Percentiles rank a stretch among this genome's conserved stretches.
These are phyloP conservation scores for Miscanthus lutarioriparius DNA, from an alignment of 176 grass and related monocot genomes.

Conservation along the genomic window DNA sequence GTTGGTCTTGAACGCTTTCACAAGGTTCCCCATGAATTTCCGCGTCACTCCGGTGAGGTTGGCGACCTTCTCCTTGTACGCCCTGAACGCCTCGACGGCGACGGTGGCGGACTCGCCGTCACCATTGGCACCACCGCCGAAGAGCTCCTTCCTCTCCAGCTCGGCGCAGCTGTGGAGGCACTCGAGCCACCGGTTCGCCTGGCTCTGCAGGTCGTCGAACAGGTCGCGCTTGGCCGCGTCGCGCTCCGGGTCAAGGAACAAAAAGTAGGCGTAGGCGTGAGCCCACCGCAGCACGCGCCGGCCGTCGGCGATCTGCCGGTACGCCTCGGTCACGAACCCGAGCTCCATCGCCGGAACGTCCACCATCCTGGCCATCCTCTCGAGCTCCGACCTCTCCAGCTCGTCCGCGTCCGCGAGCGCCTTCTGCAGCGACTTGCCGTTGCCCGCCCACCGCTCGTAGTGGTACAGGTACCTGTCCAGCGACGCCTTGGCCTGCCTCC, in stretches of 20 bases:
- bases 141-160: neutral
- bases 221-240: neutral
- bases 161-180: slow-evolving; percentile 14
- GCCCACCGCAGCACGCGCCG: slow-evolving; percentile 18
- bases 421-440: neutral
- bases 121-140: neutral
- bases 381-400: neutral
- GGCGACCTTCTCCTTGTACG: neutral
- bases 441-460: slow-evolving; percentile 43
- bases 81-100: too few relatives aligned
- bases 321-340: neutral
- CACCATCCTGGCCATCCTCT: neutral
- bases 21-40: neutral
- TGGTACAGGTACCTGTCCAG: slow-evolving; percentile 33
- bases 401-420: neutral
- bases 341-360: neutral
- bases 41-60: neutral
- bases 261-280: neutral
- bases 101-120: neutral
- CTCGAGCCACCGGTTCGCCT: slow-evolving; percentile 19
- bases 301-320: neutral
- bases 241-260: neutral
- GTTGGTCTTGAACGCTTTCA: slow-evolving; percentile 15
- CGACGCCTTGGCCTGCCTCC: slow-evolving; percentile 26
- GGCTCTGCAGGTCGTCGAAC: neutral